Conservation (phyloP, 1,284 basidiomycete species). For the Malassezia obtusa region DNA sequence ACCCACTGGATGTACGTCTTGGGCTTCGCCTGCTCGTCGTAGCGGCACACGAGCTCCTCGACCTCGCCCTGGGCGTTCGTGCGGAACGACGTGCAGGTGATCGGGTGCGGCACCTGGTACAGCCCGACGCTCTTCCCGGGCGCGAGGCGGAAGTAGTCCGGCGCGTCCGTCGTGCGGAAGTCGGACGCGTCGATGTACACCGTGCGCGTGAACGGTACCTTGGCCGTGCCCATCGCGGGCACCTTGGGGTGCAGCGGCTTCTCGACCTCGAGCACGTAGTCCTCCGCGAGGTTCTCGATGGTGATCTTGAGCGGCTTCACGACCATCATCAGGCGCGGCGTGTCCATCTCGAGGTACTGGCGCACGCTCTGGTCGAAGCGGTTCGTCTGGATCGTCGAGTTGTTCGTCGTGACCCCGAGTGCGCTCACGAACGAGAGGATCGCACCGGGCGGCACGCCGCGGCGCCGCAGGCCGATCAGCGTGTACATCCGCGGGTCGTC, state of each 20-base stretch:
- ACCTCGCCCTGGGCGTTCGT: constrained; percentile 59
- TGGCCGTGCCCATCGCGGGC: constrained; percentile 71
- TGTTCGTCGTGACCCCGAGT: constrained; percentile 75
- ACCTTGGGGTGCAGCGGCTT: constrained; percentile 93
- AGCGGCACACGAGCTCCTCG: constrained; percentile 65
- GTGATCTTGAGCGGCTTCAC: constrained; percentile 80
- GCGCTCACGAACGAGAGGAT: constrained; percentile 84
- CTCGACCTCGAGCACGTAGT: constrained; percentile 71
- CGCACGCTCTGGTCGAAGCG: constrained; percentile 85
- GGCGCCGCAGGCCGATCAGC: constrained; percentile 81
- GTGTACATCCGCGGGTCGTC: constrained; percentile 98
- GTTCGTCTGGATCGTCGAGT: constrained; percentile 72
- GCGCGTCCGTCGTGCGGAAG: constrained; percentile 80
- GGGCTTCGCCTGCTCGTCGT: constrained; percentile 62
- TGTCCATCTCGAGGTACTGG: constrained; percentile 77
- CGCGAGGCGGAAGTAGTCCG: constrained; percentile 93
- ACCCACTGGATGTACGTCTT: constrained; percentile 99
- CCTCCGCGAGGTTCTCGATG: constrained; percentile 72
- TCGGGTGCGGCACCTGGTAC: constrained; percentile 86
- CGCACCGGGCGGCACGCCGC: constrained; percentile 90
- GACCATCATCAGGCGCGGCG: constrained; percentile 85
- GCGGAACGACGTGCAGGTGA: constrained; percentile 83
- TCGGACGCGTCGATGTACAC: constrained; percentile 91
- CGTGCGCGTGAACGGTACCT: constrained; percentile 75
- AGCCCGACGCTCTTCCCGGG: constrained; percentile 94